Evolutionary conservation across 805 yeast genomes (phyloP).

Genomic region (Cyberlindnera mrakii): DNA sequence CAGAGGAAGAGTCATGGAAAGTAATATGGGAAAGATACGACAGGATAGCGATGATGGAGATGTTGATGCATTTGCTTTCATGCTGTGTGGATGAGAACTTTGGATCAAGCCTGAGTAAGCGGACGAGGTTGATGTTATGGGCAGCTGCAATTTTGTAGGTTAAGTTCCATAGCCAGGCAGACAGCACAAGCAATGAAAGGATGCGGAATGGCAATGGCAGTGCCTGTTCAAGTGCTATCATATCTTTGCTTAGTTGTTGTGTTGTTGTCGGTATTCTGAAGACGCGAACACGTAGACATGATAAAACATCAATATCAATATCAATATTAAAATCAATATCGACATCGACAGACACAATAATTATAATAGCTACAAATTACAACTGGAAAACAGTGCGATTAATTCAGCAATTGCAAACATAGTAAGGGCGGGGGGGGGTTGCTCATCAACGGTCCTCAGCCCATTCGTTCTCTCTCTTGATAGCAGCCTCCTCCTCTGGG

Average conservation of each 20-base stretch:
- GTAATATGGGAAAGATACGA: constrained; percentile 1
- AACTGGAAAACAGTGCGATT: not conserved
- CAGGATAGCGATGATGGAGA: constrained; percentile 1
- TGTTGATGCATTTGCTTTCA: constrained; percentile 5
- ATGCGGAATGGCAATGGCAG: constrained; percentile 13
- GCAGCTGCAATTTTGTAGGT: constrained; percentile 1
- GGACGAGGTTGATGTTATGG: constrained; percentile 7
- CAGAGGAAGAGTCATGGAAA: not conserved
- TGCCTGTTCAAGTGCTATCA: constrained; percentile 5
- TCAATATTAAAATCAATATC: no score
- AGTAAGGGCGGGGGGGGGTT: not conserved
- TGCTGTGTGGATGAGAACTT: not conserved
- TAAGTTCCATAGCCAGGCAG: constrained; percentile 11
- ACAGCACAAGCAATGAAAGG: constrained; percentile 3
- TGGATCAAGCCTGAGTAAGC: constrained; percentile 9
- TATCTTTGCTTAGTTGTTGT: not conserved
- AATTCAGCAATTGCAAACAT: not conserved
- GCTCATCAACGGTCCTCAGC: constrained; percentile 68
- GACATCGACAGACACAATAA: no score
- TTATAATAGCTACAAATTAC: not conserved
- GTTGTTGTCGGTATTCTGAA: no score
- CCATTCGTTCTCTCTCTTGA: constrained; percentile 85
- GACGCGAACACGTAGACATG: no score
- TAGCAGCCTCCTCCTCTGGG: constrained; percentile 85
- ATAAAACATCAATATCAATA: no score